Base-by-base conservation (phyloP, 768 basidiomycete genomes). In the Mycena leptocephala region DNA sequence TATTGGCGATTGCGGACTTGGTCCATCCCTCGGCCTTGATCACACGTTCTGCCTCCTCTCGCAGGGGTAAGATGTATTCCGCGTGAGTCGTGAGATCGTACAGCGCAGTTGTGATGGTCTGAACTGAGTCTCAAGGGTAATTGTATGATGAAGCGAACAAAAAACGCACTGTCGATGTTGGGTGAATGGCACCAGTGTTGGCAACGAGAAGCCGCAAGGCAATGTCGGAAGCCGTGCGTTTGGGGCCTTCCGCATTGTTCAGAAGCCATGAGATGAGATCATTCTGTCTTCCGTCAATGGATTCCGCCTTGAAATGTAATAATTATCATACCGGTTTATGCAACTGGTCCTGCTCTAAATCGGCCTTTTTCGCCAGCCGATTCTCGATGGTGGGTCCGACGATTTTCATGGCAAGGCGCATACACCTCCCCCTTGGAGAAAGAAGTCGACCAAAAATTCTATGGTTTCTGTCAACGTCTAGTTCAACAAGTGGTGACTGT, bases 271-370 rank as follows among this genome's bases (percentile, higher is more conserved):
- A 41, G 11, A 73, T 35, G 13, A 66, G 30, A 48, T 73, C 65
- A 14, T 67, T 61, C 72, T 73, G 24, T 20, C 4, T n/a, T 48
- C 4, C 26, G 26, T 30, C 6, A 16, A 30, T 16, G n/a, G n/a
- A n/a, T 24, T 8, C 7, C 5, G 16, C 16, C 3, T 11, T 6
- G 20, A n/a, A n/a, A n/a, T 11, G 18, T 20, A 5, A 26, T 28
- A 20, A 30, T 16, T 5, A 13, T 5, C 86, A 0, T 43, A 87
- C 87, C 16, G 87, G 84, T 58, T 80, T 85, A 14, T 84, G 82
- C 0, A 68, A 33, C 81, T 83, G 85, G 7, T 83, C 72, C 1
- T 76, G 37, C 2, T 84, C 83, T 9, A 81, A 75, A 33, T 84
- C 74, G 2, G 79, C 72, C 33, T 81, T 70, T 56, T 76, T 77